Evolutionary conservation across 352 stramenopile species (phyloP).

Genomic region (Aphanomyces stellatus): DNA sequence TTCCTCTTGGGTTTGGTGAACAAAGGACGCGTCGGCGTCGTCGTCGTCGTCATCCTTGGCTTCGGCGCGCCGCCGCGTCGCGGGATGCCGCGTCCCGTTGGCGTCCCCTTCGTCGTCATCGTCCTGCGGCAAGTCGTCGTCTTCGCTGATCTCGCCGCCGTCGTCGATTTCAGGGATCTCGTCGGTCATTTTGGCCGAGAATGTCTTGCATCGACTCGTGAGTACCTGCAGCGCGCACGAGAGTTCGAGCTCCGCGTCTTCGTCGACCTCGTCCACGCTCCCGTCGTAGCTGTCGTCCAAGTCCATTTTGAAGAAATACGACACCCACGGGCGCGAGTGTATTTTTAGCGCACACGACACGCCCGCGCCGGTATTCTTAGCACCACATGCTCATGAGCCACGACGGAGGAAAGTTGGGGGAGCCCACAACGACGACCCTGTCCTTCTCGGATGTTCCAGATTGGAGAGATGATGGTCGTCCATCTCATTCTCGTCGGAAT

Average conservation of each 20-base stretch:
- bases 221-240: conserved; percentile 68
- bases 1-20: conserved; percentile 9
- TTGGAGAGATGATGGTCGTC: too few species aligned
- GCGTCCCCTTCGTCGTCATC: neutral
- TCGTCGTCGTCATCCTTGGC: neutral
- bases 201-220: conserved; percentile 48
- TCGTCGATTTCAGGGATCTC: conserved; percentile 32
- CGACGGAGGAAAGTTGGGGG: too few species aligned
- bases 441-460: too few species aligned
- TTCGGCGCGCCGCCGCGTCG: neutral
- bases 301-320: neutral
- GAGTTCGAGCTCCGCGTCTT: conserved; percentile 66
- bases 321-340: neutral
- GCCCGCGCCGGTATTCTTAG: neutral
- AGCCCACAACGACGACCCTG: too few species aligned
- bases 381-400: too few species aligned
- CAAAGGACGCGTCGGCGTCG: neutral
- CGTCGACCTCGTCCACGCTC: conserved; percentile 39
- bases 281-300: conserved; percentile 22
- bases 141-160: conserved; percentile 61
- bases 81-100: neutral
- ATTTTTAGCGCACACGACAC: neutral
- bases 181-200: conserved; percentile 63
- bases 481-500: too few species aligned
- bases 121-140: conserved; percentile 22